Percentiles rank a stretch among this genome's conserved stretches.
These are phyloP conservation scores for Sordariomycetes sp. DNA, from an alignment of 2,329 filamentous ascomycete genomes.

Conservation along the genomic window DNA sequence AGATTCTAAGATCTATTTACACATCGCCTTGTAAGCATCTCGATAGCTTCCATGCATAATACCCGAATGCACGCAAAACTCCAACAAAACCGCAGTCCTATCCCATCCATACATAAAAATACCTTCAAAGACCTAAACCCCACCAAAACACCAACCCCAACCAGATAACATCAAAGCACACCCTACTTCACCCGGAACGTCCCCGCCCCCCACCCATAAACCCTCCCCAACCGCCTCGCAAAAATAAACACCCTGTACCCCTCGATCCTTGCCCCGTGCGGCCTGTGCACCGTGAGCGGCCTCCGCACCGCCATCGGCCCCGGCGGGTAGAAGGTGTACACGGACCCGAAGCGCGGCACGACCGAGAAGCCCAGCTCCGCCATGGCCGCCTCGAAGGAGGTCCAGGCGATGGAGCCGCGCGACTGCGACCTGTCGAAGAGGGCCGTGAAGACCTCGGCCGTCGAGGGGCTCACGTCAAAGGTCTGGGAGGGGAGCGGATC, in stretches of 20 bases:
- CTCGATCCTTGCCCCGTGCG: constrained; percentile 23
- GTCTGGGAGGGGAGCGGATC: no score
- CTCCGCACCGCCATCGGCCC: constrained; percentile 13
- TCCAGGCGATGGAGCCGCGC: constrained; percentile 21
- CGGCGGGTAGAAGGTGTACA: constrained; percentile 26
- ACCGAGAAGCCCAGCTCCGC: constrained; percentile 28
- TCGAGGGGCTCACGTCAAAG: no score
- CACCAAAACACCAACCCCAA: no score
- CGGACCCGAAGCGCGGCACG: constrained; percentile 26
- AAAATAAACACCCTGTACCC: constrained; percentile 16
- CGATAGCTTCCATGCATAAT: no score
- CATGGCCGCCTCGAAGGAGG: constrained; percentile 28
- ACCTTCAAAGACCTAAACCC: no score
- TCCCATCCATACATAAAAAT: no score
- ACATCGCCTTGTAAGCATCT: no score
- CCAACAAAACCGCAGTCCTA: no score
- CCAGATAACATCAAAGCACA: no score
- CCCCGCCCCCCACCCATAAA: constrained; percentile 23
- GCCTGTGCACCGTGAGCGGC: constrained; percentile 24
- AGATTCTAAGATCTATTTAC: no score
- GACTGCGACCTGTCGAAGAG: constrained; percentile 19
- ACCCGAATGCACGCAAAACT: no score
- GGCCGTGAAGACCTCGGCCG: constrained; percentile 19
- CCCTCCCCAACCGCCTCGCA: constrained; percentile 18
- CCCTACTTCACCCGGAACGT: constrained; percentile 15